Percentiles rank a stretch among this genome's conserved stretches.
Evolutionary conservation across 768 basidiomycete species (phyloP).

Genomic region (Tulasnella sp.): DNA sequence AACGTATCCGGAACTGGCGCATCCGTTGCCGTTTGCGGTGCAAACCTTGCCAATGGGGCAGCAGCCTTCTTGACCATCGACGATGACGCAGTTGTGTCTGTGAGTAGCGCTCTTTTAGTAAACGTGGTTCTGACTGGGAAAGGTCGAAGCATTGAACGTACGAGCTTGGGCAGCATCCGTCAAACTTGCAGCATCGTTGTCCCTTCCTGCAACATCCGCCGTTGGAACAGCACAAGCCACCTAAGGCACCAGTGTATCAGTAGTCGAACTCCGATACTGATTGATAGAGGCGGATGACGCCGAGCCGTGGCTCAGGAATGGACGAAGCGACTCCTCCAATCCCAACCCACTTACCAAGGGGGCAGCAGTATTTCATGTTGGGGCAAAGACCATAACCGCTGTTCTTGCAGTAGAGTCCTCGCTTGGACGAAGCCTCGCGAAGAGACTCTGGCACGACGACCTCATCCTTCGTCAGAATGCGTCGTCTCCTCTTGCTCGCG

Average conservation of each 20-base stretch:
- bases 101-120: neutral
- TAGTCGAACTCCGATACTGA: neutral
- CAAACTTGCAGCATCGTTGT: neutral
- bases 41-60: neutral
- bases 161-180: neutral
- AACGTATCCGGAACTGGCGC: neutral
- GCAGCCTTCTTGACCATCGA: neutral
- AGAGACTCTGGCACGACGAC: neutral
- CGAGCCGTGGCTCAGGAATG: neutral
- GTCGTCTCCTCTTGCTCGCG: neutral
- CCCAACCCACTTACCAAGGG: neutral
- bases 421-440: neutral
- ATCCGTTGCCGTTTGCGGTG: neutral
- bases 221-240: neutral
- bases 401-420: neutral
- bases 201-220: neutral
- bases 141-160: neutral
- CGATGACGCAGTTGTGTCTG: conserved; percentile 1
- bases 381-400: neutral
- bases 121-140: neutral
- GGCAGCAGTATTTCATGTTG: neutral
- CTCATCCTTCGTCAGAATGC: neutral
- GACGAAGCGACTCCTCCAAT: neutral
- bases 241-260: neutral
- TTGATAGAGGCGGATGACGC: too few relatives aligned